Base-by-base conservation (phyloP, 257 asterid genomes). In the Solanum ossicruentum region DNA sequence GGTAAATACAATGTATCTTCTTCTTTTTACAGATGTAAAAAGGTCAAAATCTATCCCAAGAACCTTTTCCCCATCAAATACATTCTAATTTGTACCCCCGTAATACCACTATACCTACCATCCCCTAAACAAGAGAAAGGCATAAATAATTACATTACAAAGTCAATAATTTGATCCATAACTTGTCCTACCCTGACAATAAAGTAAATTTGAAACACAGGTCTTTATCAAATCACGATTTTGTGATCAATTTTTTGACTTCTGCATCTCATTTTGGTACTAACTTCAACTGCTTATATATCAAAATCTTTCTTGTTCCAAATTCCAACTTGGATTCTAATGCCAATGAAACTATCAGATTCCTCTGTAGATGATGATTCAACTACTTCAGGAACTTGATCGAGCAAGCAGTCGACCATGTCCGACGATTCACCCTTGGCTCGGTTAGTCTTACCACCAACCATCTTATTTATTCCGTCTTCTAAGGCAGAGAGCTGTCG, bases 361-460 rank as follows among this genome's bases (percentile, higher is more conserved):
- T 80, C 90, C 61, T 85, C 84, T 69, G 93, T 86, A 63, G 89
- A 84, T 83, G 94, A 85, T 10, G 92, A 91, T 69, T 90, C 93
- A 21, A 93, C 91, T 61, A 94, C 47, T 87, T 94, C 97, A 20
- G 99, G 98, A 49, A 93, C 98, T 84, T 90, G 94, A 83, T 95
- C 98, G 0, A 96, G 93, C 54, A 92, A 85, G 84, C 85, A 84
- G 87, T 90, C 92, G 92, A 91, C 92, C 70, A 92, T 93, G 26
- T 93, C 98, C 0, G 97, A 91, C 39, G 95, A 91, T 87, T 96
- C 98, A 12, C 91, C 95, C 87, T 93, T 93, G 47, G 93, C 93
- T 82, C 95, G 90, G 86, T 96, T 96, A 10, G 97, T 96, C 92
- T 94, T 94, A 75, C 97, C 98, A 84, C 97, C 98, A 21, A 94